Evolutionary conservation across 2,329 filamentous ascomycete genomes (phyloP).

Genomic region (Aspergillus viridinutans): DNA sequence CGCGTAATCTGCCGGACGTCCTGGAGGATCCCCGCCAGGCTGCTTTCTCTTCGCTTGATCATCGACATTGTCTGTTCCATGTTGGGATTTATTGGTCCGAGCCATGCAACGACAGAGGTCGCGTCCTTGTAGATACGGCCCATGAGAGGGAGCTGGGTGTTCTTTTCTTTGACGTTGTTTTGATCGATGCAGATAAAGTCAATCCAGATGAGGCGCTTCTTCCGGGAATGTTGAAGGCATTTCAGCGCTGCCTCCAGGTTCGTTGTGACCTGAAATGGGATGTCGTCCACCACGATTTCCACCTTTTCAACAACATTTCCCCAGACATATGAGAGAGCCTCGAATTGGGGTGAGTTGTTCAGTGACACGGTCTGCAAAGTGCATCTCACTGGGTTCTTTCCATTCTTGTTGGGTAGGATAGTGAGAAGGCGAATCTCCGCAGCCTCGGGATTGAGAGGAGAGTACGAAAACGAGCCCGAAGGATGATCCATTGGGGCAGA

Average conservation of each 20-base stretch:
- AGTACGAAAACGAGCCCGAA: background rate
- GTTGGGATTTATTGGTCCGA: background rate
- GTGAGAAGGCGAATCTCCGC: slow-evolving; percentile 4
- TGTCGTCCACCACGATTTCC: background rate
- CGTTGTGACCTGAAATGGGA: background rate
- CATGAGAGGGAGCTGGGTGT: slow-evolving; percentile 6
- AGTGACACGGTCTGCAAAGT: slow-evolving; percentile 3
- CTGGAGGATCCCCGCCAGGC: background rate
- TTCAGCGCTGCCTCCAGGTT: background rate
- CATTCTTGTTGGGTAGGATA: background rate
- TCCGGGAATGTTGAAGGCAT: background rate
- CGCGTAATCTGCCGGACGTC: background rate
- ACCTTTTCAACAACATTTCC: background rate
- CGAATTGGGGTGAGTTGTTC: slow-evolving; percentile 1
- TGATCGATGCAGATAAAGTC: slow-evolving; percentile 7
- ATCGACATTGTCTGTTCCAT: slow-evolving; percentile 1
- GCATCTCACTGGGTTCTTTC: background rate
- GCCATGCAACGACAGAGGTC: background rate
- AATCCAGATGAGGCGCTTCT: slow-evolving; percentile 1
- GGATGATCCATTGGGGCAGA: background rate
- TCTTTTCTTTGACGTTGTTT: background rate
- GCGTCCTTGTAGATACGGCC: slow-evolving; percentile 4
- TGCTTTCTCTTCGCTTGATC: background rate
- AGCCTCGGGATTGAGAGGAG: background rate
- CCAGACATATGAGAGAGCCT: slow-evolving; percentile 7